A percentile compares a stretch with the other conserved stretches of the same genome.
These are phyloP conservation scores for Stemphylium beticola DNA, from an alignment of 2,329 filamentous ascomycete species.

Conservation along the genomic window DNA sequence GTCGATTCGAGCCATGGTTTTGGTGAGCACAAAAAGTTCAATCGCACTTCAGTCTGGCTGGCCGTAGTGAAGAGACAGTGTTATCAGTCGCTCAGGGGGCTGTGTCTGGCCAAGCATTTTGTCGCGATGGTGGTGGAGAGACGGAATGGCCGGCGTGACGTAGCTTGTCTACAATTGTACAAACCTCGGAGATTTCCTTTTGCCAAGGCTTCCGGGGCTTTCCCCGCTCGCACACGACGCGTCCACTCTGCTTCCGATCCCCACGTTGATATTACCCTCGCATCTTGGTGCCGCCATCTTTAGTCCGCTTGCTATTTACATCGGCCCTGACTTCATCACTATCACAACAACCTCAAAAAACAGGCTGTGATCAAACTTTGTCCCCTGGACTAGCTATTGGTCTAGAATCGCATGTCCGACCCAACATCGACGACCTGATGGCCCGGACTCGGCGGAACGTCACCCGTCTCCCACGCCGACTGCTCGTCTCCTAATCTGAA, in stretches of 20 bases:
- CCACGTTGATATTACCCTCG: too few species aligned
- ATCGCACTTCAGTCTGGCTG: background rate
- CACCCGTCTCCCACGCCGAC: slow-evolving; percentile 41
- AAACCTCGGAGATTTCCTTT: too few species aligned
- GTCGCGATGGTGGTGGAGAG: background rate
- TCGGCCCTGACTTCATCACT: too few species aligned
- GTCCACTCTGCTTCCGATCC: too few species aligned
- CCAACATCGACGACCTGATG: slow-evolving; percentile 37
- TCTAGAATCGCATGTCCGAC: background rate
- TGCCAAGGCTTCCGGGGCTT: too few species aligned
- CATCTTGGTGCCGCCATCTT: too few species aligned
- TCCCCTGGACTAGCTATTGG: too few species aligned
- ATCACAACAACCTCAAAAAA: too few species aligned
- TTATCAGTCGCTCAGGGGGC: background rate
- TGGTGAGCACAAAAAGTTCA: background rate
- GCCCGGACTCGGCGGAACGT: slow-evolving; percentile 42
- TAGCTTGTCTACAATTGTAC: too few species aligned
- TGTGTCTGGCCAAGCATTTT: slow-evolving; percentile 10
- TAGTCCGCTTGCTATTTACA: too few species aligned
- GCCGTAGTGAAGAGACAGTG: background rate
- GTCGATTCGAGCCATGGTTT: slow-evolving; percentile 7
- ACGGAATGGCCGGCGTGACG: slow-evolving; percentile 9
- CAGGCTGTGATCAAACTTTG: background rate
- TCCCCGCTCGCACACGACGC: too few species aligned
- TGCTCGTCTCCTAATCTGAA: slow-evolving; percentile 39